Percentiles rank a stretch among this genome's conserved stretches.
Evolutionary conservation across 2,329 filamentous ascomycete species (phyloP).

Genomic region (Fusarium nisikadoi): DNA sequence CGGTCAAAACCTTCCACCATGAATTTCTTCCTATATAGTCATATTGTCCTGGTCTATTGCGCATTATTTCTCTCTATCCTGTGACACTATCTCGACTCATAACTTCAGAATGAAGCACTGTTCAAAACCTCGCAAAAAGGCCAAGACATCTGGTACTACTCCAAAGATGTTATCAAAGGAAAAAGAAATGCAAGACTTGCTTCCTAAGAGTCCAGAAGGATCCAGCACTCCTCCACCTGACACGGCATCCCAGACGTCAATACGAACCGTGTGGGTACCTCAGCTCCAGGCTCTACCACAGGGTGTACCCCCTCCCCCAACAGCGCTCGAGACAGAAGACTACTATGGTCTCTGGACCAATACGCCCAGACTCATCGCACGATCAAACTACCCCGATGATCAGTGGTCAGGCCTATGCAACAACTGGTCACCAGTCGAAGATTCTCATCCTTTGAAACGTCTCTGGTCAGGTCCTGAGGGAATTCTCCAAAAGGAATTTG

Average conservation of each 20-base stretch:
- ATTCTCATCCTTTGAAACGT: background rate
- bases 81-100: background rate
- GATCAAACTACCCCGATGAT: background rate
- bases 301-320: background rate
- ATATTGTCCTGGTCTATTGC: background rate
- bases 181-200: fast-evolving
- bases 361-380: background rate
- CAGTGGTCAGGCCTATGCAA: background rate
- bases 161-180: background rate
- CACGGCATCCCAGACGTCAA: fast-evolving
- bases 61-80: no score
- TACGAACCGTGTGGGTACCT: background rate
- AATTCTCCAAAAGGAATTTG: background rate
- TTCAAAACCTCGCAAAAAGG: fast-evolving
- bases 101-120: fast-evolving
- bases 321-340: background rate
- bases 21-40: fast-evolving
- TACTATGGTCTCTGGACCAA: background rate
- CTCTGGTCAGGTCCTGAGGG: background rate
- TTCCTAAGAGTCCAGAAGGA: fast-evolving
- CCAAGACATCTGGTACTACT: fast-evolving
- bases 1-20: fast-evolving
- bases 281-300: background rate
- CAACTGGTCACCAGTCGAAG: background rate
- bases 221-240: background rate